Evolutionary conservation across 176 grass and related monocot species (phyloP).

Genomic region (Puya raimondii): DNA sequence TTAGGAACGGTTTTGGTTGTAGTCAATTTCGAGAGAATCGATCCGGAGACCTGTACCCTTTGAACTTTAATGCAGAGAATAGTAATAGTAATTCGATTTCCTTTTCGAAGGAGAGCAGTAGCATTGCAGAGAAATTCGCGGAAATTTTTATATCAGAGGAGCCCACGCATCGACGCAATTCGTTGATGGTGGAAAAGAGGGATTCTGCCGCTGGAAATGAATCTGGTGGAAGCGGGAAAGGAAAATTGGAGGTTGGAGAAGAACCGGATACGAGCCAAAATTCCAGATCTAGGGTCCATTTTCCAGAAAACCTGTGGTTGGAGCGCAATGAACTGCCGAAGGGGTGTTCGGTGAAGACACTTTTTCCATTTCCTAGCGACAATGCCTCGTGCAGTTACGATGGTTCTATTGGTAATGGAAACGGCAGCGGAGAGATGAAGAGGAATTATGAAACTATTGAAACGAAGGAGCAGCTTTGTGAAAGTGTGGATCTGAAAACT

Average conservation of each 20-base stretch:
- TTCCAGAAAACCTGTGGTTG: constrained; percentile 20
- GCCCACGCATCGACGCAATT: constrained; percentile 31
- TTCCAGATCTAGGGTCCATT: constrained; percentile 18
- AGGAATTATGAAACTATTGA: constrained; percentile 29
- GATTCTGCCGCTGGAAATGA: constrained; percentile 41
- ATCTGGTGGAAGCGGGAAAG: constrained; percentile 50
- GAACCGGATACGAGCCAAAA: constrained; percentile 30
- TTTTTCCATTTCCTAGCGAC: constrained; percentile 57
- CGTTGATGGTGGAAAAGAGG: constrained; percentile 36
- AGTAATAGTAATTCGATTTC: constrained; percentile 13
- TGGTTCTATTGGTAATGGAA: constrained; percentile 24
- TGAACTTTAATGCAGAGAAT: constrained; percentile 62
- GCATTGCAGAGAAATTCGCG: constrained; percentile 52
- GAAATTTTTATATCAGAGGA: constrained; percentile 63
- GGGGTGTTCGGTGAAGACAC: constrained; percentile 68
- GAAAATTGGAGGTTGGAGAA: constrained; percentile 45
- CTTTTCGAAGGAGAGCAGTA: background rate
- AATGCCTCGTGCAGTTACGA: constrained; percentile 52
- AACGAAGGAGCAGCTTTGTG: constrained; percentile 45
- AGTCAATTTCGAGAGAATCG: constrained; percentile 26
- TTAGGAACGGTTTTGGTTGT: constrained; percentile 37
- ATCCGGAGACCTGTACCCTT: constrained; percentile 67
- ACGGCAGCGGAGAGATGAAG: constrained; percentile 40
- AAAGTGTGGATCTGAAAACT: constrained; percentile 26
- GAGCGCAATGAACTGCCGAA: constrained; percentile 66